Conservation (phyloP, 345 rosid genomes). For the Eucalyptus dawsonii region DNA sequence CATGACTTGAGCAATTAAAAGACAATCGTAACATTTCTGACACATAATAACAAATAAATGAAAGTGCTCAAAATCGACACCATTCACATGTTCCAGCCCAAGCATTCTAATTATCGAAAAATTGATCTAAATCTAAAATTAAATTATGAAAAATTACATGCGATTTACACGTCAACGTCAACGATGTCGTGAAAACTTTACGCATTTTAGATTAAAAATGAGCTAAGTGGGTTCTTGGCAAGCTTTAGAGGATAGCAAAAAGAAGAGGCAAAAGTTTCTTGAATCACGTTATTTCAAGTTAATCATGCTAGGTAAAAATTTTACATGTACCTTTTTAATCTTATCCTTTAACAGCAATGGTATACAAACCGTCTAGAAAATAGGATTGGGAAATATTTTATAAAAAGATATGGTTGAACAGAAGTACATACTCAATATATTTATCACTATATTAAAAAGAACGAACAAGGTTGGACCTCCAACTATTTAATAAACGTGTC, state of each 20-base stretch:
- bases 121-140: too few species aligned
- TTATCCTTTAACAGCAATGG: neutral
- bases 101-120: neutral
- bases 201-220: too few species aligned
- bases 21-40: too few species aligned
- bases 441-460: slow-evolving; percentile 53
- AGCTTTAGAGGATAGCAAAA: too few species aligned
- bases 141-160: too few species aligned
- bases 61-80: neutral
- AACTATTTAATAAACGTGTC: neutral
- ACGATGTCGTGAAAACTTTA: too few species aligned
- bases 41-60: too few species aligned
- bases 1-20: neutral
- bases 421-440: slow-evolving; percentile 53
- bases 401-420: neutral
- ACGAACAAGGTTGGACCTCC: slow-evolving; percentile 90
- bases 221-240: too few species aligned
- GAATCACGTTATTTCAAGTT: too few species aligned
- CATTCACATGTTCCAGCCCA: neutral
- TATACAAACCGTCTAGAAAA: neutral
- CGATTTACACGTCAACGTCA: too few species aligned
- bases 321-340: neutral
- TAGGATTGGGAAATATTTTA: neutral
- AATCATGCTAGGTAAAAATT: too few species aligned
- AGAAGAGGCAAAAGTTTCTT: too few species aligned